Base-by-base conservation (phyloP, 176 grass and related monocot species). In the Cocos nucifera region DNA sequence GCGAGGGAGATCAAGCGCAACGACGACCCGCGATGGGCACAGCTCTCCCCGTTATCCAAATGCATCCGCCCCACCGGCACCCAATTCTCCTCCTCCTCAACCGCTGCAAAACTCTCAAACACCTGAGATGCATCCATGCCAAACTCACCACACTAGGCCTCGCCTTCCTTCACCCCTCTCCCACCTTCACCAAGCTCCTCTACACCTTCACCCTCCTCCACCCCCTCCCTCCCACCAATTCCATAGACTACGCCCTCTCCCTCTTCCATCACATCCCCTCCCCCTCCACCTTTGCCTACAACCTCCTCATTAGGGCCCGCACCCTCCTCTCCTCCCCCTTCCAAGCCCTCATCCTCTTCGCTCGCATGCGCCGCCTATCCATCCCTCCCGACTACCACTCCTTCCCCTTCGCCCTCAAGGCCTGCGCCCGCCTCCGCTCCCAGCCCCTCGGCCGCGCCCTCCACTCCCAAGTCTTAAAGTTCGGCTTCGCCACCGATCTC, bases 351-450 rank as follows among this genome's bases (percentile, higher is more conserved):
- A n/a, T 14, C 57, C 57, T 78, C 62, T 88, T 83, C 59, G 68
- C 66, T 62, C 61, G 70, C 73, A 59, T 68, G 22, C 54, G 23
- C 67, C 66, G 6, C 52, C 53, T 15, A 22, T 57, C 59, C 39
- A 56, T 5, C 3, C 51, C 74, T 20, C 23, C 62, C 25, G 57
- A 64, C 23, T 78, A 6, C 81, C 44, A 78, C 71, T 57, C 86
- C 15, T 69, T 79, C 56, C 67, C 67, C 25, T 73, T 82, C 55
- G 75, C 75, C 25, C 78, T 85, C 63, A 81, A 68, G 35, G 71
- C 77, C 19, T 79, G 80, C 58, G 39, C 63, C 50, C 6, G 62
- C 67, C 69, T 79, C 6, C 25, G 73, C 0, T 21, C 21, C 30
- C 66, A 58, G 32, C 24, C 58, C 53, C 81, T 89, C 63, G 70